phyloP scores from a whole-genome alignment of 2,329 filamentous ascomycete genomes.

The Chaetothyriales sp. region DNA sequence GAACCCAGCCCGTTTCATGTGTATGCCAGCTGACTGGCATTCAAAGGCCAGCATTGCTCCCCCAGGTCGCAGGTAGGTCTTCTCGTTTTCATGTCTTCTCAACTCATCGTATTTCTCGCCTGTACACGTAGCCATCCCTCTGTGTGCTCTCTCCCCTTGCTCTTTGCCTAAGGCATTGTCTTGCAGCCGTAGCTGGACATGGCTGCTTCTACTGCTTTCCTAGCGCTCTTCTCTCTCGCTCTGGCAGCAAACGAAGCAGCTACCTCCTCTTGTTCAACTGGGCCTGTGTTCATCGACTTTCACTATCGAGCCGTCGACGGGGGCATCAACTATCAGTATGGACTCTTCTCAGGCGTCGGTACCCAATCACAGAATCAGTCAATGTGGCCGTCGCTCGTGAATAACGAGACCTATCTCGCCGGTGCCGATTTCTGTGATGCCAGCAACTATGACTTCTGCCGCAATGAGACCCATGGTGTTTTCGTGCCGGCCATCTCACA shows the following conservation, averaged over 20 bases:
- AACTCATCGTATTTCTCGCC: not conserved
- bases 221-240: slow-evolving; percentile 1
- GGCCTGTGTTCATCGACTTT: slow-evolving; percentile 30
- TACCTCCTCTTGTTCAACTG: slow-evolving; percentile 7
- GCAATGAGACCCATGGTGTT: slow-evolving; percentile 10
- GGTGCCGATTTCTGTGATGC: slow-evolving; percentile 23
- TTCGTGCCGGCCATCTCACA: slow-evolving; percentile 9
- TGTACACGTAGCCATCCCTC: not conserved
- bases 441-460: slow-evolving; percentile 18
- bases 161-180: not conserved
- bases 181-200: not conserved
- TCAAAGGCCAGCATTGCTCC: not conserved
- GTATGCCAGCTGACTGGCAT: not conserved
- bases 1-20: not conserved
- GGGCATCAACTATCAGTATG: slow-evolving; percentile 27
- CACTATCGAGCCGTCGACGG: slow-evolving; percentile 29
- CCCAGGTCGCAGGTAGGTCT: slow-evolving; percentile 1
- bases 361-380: slow-evolving; percentile 31
- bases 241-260: slow-evolving; percentile 3
- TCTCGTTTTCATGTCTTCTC: not conserved
- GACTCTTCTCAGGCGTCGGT: slow-evolving; percentile 31
- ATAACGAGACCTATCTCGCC: slow-evolving; percentile 29
- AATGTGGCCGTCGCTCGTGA: slow-evolving; percentile 28
- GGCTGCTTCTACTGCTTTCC: slow-evolving; percentile 4
- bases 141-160: not conserved